These are phyloP conservation scores for Chionographis japonica DNA, from an alignment of 106 monocot species.

Conservation along the genomic window DNA sequence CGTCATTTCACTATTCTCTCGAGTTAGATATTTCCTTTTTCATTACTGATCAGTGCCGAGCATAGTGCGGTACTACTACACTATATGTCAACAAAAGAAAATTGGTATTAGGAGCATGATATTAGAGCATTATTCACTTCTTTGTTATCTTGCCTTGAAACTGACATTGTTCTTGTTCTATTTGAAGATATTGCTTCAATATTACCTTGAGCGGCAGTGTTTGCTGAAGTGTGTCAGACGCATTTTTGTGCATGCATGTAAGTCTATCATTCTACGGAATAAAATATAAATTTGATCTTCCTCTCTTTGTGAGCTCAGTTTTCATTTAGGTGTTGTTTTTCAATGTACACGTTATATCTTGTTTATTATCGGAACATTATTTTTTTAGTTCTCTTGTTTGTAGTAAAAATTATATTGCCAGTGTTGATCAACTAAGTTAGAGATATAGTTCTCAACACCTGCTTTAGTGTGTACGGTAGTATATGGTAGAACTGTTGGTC, in stretches of 20 bases:
- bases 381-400: no score
- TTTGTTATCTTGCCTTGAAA: not conserved
- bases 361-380: no score
- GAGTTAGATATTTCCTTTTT: not conserved
- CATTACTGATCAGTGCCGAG: no score
- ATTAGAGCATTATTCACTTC: not conserved
- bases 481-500: no score
- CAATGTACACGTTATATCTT: no score
- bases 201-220: constrained; percentile 93
- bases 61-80: no score
- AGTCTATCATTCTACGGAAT: constrained; percentile 21
- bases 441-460: no score
- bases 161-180: constrained; percentile 14
- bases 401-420: no score
- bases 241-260: constrained; percentile 71
- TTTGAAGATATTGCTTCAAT: constrained; percentile 60
- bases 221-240: constrained; percentile 80
- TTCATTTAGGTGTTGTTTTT: no score
- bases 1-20: not conserved
- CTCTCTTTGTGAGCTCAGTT: no score
- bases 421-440: no score
- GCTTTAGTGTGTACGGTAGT: no score
- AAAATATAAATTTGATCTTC: not conserved
- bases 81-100: not conserved
- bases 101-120: not conserved